A percentile compares a stretch with the other conserved stretches of the same genome.
These are phyloP conservation scores for Paraconiothyrium sp. DNA, from an alignment of 2,329 filamentous ascomycete species.

Conservation along the genomic window DNA sequence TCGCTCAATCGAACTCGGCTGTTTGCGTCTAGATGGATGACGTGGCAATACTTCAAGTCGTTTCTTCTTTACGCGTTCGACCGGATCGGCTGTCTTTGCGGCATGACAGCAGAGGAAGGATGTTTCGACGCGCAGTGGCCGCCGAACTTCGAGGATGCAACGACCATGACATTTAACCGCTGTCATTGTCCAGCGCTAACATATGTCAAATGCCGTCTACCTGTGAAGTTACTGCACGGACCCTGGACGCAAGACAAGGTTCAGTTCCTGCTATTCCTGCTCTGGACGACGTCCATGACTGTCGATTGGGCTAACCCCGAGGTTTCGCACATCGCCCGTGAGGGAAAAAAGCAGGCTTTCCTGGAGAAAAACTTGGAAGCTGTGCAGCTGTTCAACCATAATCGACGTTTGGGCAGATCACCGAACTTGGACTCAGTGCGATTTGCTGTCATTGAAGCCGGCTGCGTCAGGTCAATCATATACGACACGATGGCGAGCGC, in stretches of 20 bases:
- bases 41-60: constrained; percentile 43
- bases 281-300: constrained; percentile 43
- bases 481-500: constrained; percentile 39
- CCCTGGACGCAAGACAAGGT: constrained; percentile 41
- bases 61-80: constrained; percentile 32
- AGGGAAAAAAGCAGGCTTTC: constrained; percentile 40
- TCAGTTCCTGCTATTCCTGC: constrained; percentile 42
- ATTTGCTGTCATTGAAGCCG: constrained; percentile 41
- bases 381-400: constrained; percentile 47
- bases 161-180: constrained; percentile 39
- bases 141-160: constrained; percentile 39
- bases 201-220: constrained; percentile 41
- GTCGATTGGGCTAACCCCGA: constrained; percentile 41
- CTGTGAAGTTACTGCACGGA: constrained; percentile 38
- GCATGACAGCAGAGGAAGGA: constrained; percentile 28
- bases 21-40: constrained; percentile 45
- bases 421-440: constrained; percentile 33
- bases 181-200: constrained; percentile 39
- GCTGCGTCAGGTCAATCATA: constrained; percentile 43
- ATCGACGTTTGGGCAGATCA: constrained; percentile 39
- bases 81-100: constrained; percentile 40
- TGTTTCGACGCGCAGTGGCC: constrained; percentile 45
- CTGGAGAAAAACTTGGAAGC: constrained; percentile 39
- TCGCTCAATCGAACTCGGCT: constrained; percentile 35
- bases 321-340: constrained; percentile 14